Base-by-base conservation (phyloP, 2,329 filamentous ascomycete genomes). In the Beauveria sp. region DNA sequence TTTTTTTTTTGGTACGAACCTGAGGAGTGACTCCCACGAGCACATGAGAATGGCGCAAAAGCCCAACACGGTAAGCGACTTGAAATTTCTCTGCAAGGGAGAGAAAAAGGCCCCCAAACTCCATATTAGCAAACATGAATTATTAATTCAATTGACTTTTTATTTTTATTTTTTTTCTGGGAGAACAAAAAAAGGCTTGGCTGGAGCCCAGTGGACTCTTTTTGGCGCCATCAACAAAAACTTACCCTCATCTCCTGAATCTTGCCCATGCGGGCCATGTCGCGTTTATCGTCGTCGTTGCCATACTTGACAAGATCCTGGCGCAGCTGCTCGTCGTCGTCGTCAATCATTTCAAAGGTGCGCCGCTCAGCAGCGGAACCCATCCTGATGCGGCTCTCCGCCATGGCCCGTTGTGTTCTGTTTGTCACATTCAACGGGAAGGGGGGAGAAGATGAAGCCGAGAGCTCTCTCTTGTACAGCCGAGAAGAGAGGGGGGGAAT, bases 221-320 rank as follows among this genome's bases (percentile, higher is more conserved):
- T 9, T 10, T 12, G 24, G 5, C 18, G 7, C 10, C 24, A 26
- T 7, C 14, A 26, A 20, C n/a, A 49, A 40, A 34, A 43, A 56
- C 61, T 60, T 71, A 67, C 77, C 64, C 77, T 74, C 63, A 82
- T 72, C 57, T 81, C 77, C 61, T 80, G 79, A 26, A 73, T 71
- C 70, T 80, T 81, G 46, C 80, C 80, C 74, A 82, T 73, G 22
- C 79, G 76, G 34, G 72, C 71, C 76, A 82, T 79, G 62, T 82
- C 75, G 40, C 68, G 69, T 34, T 74, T 72, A 66, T 80, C 78
- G 24, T 68, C 40, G 3, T 63, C 62, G 46, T 70, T 68, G 43
- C 60, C 60, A 20, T 56, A 55, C 34, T 56, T 62, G 52, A 46
- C 45, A 3, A 62, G 51, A 24, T 62, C 60, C 8, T 60, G 8